A percentile compares a stretch with the other conserved stretches of the same genome.
Conservation (phyloP, 176 grass and related monocot genomes). For the Eleusine coracana region DNA sequence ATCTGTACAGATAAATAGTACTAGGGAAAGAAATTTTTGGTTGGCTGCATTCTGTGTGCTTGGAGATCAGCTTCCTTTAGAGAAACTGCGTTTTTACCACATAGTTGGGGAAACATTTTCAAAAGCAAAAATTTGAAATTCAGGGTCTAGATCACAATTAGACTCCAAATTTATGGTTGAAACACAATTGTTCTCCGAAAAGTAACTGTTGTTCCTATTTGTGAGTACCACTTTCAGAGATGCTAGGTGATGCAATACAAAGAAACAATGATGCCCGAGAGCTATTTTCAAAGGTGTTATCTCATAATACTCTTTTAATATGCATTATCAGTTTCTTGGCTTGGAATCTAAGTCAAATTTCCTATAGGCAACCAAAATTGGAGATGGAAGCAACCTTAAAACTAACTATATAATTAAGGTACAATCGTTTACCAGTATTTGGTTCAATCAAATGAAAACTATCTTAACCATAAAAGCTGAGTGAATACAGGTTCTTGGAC, state of each 20-base stretch:
- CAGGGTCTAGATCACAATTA: too few species aligned
- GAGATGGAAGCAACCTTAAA: conserved; percentile 76
- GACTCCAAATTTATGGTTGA: too few species aligned
- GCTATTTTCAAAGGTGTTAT: not conserved
- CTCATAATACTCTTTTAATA: conserved; percentile 47
- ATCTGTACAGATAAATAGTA: too few species aligned
- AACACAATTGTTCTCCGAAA: too few species aligned
- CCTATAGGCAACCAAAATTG: conserved; percentile 35
- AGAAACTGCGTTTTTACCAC: too few species aligned
- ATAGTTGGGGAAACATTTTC: too few species aligned
- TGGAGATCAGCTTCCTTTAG: too few species aligned
- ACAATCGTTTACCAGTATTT: not conserved
- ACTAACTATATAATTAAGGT: conserved; percentile 90
- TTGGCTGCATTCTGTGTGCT: too few species aligned
- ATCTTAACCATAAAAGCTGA: conserved; percentile 19
- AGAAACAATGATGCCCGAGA: conserved; percentile 20
- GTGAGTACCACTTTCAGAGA: conserved; percentile 44
- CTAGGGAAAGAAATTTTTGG: too few species aligned
- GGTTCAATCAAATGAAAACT: not conserved
- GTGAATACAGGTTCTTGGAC: conserved; percentile 70
- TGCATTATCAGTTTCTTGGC: not conserved
- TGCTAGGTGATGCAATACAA: conserved; percentile 68
- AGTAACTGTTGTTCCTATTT: conserved; percentile 9
- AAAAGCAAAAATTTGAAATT: too few species aligned
- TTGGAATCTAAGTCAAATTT: not conserved